These are phyloP conservation scores for Neurospora sp. DNA, from an alignment of 495 filamentous ascomycete genomes.

Conservation along the genomic window DNA sequence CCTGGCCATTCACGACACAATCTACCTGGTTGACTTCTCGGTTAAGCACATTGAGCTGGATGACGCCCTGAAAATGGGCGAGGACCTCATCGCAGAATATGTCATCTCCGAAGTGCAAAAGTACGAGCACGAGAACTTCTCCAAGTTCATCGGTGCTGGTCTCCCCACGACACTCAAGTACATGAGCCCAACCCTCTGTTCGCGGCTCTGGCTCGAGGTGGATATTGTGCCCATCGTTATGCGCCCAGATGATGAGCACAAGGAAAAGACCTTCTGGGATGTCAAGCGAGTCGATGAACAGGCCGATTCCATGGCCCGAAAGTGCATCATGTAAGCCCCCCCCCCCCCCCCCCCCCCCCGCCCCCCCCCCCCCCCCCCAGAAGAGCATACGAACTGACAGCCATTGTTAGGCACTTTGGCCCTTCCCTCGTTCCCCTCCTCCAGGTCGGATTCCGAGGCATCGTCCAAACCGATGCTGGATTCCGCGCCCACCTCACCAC, in stretches of 20 bases:
- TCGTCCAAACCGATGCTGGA: conserved; percentile 66
- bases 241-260: conserved; percentile 32
- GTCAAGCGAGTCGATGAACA: conserved; percentile 64
- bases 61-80: conserved; percentile 22
- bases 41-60: conserved; percentile 43
- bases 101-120: conserved; percentile 40
- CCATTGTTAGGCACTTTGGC: conserved; percentile 54
- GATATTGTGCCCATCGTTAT: conserved; percentile 65
- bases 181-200: conserved; percentile 51
- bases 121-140: conserved; percentile 51
- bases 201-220: conserved; percentile 69
- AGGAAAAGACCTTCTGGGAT: conserved; percentile 40
- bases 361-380: background rate
- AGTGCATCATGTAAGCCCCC: conserved; percentile 54
- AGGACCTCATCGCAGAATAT: conserved; percentile 43
- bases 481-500: conserved; percentile 51
- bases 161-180: conserved; percentile 40
- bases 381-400: background rate
- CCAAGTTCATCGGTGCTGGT: conserved; percentile 60
- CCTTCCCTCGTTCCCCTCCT: conserved; percentile 63
- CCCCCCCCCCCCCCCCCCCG: background rate
- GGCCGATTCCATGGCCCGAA: conserved; percentile 76
- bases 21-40: conserved; percentile 69
- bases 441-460: conserved; percentile 61
- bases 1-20: conserved; percentile 65